Evolutionary conservation across 108 stramenopile genomes (phyloP).

Genomic region (Asterionellopsis glacialis): DNA sequence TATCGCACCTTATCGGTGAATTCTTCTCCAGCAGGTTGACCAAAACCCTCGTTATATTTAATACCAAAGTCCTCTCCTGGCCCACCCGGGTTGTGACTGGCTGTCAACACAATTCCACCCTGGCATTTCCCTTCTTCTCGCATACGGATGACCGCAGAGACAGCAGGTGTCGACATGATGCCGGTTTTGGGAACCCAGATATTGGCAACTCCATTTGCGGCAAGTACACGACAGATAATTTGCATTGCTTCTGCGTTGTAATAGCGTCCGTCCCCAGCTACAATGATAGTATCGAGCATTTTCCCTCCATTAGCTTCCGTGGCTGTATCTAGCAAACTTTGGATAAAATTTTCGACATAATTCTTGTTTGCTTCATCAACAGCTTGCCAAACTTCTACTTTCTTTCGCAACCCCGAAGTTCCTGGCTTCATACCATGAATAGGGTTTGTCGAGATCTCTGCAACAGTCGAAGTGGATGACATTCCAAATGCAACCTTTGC

Average conservation of each 20-base stretch:
- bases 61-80: slow-evolving; percentile 97
- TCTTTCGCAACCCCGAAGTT: slow-evolving; percentile 97
- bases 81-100: slow-evolving; percentile 99
- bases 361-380: slow-evolving; percentile 36
- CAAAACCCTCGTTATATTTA: slow-evolving; percentile 94
- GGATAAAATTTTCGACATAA: slow-evolving; percentile 98
- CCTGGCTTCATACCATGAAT: slow-evolving; percentile 86
- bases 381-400: slow-evolving; percentile 85
- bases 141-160: slow-evolving; percentile 82
- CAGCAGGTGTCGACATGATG: slow-evolving; percentile 93
- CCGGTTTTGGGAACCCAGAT: slow-evolving; percentile 92
- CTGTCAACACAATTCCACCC: slow-evolving; percentile 94
- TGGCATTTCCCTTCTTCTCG: slow-evolving; percentile 68
- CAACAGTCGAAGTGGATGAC: neutral
- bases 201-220: slow-evolving; percentile 83
- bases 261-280: slow-evolving; percentile 91
- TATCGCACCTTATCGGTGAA: slow-evolving; percentile 90
- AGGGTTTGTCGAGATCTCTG: slow-evolving; percentile 57
- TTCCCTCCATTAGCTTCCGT: slow-evolving; percentile 64
- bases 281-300: slow-evolving; percentile 79
- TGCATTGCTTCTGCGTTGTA: slow-evolving; percentile 94
- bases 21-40: slow-evolving; percentile 96
- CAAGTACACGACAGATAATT: slow-evolving; percentile 81
- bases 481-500: too few relatives aligned
- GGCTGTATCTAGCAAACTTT: slow-evolving; percentile 88